phyloP scores from a whole-genome alignment of 2,329 filamentous ascomycete species.

The Pseudopyricularia javanii region DNA sequence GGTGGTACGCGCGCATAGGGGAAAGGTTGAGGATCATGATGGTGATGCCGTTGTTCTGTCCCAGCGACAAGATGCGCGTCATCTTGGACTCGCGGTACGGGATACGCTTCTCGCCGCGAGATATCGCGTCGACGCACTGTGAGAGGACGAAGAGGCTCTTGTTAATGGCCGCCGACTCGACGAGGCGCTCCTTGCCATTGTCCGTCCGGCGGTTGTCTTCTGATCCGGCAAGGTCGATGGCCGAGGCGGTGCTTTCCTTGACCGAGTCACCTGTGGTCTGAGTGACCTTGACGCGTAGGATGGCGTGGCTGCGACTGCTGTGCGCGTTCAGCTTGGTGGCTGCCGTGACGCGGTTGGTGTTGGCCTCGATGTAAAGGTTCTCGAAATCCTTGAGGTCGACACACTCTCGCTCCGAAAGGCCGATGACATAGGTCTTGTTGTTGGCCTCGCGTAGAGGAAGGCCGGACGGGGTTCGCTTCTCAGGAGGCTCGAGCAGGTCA shows the following conservation, averaged over 20 bases:
- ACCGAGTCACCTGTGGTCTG: conserved; percentile 58
- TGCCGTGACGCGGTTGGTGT: conserved; percentile 79
- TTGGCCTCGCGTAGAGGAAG: conserved; percentile 75
- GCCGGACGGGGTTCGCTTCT: conserved; percentile 73
- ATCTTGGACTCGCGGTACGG: conserved; percentile 95
- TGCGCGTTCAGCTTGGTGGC: conserved; percentile 88
- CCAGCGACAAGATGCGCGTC: conserved; percentile 84
- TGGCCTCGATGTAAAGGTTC: conserved; percentile 78
- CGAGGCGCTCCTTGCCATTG: conserved; percentile 79
- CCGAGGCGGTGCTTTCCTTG: conserved; percentile 73
- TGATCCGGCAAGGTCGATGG: conserved; percentile 89
- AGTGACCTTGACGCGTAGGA: conserved; percentile 79
- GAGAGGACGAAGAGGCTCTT: conserved; percentile 91
- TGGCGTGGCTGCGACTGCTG: conserved; percentile 80
- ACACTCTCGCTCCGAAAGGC: conserved; percentile 72
- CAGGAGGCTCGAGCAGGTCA: conserved; percentile 76
- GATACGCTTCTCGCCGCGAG: conserved; percentile 60
- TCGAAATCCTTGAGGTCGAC: conserved; percentile 84
- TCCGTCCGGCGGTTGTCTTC: conserved; percentile 93
- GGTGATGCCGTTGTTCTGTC: conserved; percentile 89
- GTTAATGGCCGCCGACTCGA: conserved; percentile 97
- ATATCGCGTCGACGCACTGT: conserved; percentile 92
- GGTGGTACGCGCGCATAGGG: conserved; percentile 80
- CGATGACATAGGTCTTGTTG: conserved; percentile 78
- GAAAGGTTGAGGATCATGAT: conserved; percentile 95